Evolutionary conservation across 345 rosid genomes (phyloP), one percentile per base, ranked within the genome.

Genomic region (Brassica carinata): DNA sequence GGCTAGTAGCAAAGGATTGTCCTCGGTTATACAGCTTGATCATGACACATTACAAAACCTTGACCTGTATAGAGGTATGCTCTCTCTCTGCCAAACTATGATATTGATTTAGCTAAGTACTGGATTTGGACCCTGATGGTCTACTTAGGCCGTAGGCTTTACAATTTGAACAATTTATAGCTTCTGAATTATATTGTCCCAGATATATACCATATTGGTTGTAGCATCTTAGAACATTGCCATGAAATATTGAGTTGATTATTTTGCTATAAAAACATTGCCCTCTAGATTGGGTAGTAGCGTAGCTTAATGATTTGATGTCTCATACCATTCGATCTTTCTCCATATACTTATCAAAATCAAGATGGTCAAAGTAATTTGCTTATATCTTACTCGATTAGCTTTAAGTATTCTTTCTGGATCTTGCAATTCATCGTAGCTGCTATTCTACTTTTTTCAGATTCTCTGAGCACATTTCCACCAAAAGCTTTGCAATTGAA

Each of bases 1-100:
- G 69, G 94, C 97, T 87, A 83, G 86, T 40, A 91, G 88, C 88
- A 94, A 90, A 87, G 97, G 97, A 72, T 77, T 92, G 57, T 58
- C 85, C 59, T 90, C 98, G 58, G 85, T 92, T 66, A 84, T 92
- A 86, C 85, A 94, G 75, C 97, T 96, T 43, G 96, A 90, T 77
- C 94, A 91, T 33, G 87, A 90, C 68, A 86, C 94, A 51, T 80
- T 96, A 88, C 96, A 94, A 82, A 92, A 85, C 80, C 98, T 94
- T 17, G 97, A 92, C 19, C 55, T 79, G 36, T 94, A 92, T 81
- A 92, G 94, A 91, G 98, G 99, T 94, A 84, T 72, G 34, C 30
- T 72, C 67, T 67, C 67, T 67, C 59, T 72, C 45, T 65, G 30
- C 69, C 33, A 43, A 66, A 75, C 15, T 6, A 1, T 76, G 40